Base-by-base conservation (phyloP, 2,329 filamentous ascomycete species). In the Ceratocystis cacaofunesta region DNA sequence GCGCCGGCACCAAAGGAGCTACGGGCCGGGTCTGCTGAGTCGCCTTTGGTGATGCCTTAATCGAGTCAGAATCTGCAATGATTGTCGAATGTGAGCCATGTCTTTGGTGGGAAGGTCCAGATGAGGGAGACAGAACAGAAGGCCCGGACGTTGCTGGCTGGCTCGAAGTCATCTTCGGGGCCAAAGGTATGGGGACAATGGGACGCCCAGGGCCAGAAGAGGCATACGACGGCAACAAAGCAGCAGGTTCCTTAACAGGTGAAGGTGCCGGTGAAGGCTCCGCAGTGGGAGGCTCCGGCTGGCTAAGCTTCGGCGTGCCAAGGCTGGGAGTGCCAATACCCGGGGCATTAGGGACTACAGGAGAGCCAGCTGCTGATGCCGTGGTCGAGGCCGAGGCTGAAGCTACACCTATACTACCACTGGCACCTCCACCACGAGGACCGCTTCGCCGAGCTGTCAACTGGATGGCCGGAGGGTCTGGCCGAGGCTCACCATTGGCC, bases 401-500 rank as follows among this genome's bases (percentile, higher is more conserved):
- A 60, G 69, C 68, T 25, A 69, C 67, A 62, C 69, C 58, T 30
- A 63, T 41, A 78, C 71, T 12, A 76, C 74, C 67, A 79, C 75
- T 58, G 77, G 76, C 61, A 72, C 69, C 6, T 73, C 71, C 22
- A 73, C 69, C 6, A 73, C 71, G 4, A 73, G 71, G 65, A 72
- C 78, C 70, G 72, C 76, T 74, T 82, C 83, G 71, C 79, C 80
- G 62, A 78, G 76, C 71, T 78, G 77, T 69, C 82, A 80, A 61
- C 78, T 78, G 25, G 80, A 65, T 58, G 78, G 77, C 76, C 6
- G 85, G 85, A 44, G 84, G 81, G 25, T 81, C 78, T 0, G 84
- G 85, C 64, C 80, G 76, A 70, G 80, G 80, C 73, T 87, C 84
- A 58, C 83, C 83, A 64, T 80, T 75, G 7, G 71, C 69, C 64